These are phyloP conservation scores for Colletotrichum abscissum DNA, from an alignment of 2,329 filamentous ascomycete genomes.

Conservation along the genomic window DNA sequence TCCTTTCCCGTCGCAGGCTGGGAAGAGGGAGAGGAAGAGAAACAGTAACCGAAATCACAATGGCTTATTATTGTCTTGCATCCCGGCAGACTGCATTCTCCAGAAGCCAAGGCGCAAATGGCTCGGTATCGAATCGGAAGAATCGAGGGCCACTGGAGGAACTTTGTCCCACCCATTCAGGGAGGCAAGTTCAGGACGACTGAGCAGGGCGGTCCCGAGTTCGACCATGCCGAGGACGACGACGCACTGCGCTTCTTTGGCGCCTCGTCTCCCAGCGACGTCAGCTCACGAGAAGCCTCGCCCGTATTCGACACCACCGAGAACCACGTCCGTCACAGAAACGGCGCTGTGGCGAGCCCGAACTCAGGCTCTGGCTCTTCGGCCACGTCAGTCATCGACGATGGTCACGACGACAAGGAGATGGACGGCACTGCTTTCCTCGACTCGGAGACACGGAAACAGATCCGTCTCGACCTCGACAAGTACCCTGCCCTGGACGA, in stretches of 20 bases:
- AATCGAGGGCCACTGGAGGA: constrained; percentile 84
- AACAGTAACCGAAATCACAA: neutral
- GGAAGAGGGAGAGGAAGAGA: neutral
- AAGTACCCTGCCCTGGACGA: constrained; percentile 85
- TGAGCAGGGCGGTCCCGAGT: constrained; percentile 41
- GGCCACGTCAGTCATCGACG: constrained; percentile 57
- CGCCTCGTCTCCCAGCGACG: constrained; percentile 57
- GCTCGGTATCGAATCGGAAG: constrained; percentile 84
- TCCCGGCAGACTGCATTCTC: constrained; percentile 78
- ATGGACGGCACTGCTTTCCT: constrained; percentile 72
- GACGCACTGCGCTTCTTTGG: constrained; percentile 33
- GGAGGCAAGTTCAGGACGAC: constrained; percentile 78
- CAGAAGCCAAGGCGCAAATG: constrained; percentile 81
- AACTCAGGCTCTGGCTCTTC: constrained; percentile 68
- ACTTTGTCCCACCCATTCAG: constrained; percentile 92
- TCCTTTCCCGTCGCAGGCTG: neutral
- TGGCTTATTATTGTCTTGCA: constrained; percentile 4
- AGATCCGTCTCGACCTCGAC: constrained; percentile 79
- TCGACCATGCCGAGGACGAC: constrained; percentile 47
- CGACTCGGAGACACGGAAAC: constrained; percentile 78
- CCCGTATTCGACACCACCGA: constrained; percentile 59
- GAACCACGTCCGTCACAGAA: constrained; percentile 45
- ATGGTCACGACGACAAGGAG: constrained; percentile 57
- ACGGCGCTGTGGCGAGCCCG: constrained; percentile 3
- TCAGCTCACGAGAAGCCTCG: constrained; percentile 64